phyloP scores from a whole-genome alignment of 2,329 filamentous ascomycete species.

The Colletotrichum lini region DNA sequence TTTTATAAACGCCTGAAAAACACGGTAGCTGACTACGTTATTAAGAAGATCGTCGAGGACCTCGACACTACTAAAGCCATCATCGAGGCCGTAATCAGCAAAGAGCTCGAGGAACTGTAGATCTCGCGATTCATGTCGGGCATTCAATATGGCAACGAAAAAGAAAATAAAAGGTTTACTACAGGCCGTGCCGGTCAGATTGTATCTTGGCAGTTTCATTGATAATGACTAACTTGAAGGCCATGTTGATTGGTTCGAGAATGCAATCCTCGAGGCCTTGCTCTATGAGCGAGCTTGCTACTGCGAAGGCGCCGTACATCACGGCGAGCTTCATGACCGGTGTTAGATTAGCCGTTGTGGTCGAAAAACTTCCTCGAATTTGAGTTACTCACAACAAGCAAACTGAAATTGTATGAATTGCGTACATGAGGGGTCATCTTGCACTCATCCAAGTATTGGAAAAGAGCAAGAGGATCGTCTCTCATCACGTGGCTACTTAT shows the following conservation, averaged over 20 bases:
- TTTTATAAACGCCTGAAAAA: neutral
- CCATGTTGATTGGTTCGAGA: neutral
- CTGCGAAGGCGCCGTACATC: fast-evolving
- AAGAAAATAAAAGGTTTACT: neutral
- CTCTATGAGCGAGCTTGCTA: neutral
- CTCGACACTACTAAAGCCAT: neutral
- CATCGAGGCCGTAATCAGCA: neutral
- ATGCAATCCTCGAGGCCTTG: neutral
- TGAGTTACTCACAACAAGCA: neutral
- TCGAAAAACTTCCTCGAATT: fast-evolving
- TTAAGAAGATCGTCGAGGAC: fast-evolving
- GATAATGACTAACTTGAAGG: fast-evolving
- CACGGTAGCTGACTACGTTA: neutral
- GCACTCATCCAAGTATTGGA: neutral
- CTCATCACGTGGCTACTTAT: fast-evolving
- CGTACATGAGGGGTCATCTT: neutral
- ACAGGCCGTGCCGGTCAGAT: no score
- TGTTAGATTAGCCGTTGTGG: neutral
- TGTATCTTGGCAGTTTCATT: neutral
- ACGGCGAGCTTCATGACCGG: neutral
- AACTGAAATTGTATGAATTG: fast-evolving
- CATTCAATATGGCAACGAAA: fast-evolving
- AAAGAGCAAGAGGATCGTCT: neutral
- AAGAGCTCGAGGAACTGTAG: neutral
- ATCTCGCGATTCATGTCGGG: fast-evolving